A percentile compares a stretch with the other conserved stretches of the same genome.
Evolutionary conservation across 2,329 filamentous ascomycete species (phyloP).

Genomic region (Cryphonectria naterciae): DNA sequence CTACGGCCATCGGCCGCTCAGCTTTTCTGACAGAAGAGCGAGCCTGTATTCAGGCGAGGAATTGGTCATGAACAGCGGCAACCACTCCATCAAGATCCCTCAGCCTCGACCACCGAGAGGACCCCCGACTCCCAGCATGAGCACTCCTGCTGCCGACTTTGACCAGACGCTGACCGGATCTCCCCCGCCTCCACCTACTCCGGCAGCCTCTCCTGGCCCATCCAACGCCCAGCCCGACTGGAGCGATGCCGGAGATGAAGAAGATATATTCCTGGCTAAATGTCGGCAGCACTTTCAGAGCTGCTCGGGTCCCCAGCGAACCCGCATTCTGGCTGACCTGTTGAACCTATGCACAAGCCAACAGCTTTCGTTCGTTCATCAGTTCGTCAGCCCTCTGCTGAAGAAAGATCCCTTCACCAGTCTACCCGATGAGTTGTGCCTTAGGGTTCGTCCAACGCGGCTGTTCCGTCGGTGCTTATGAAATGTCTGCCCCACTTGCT

Average conservation of each 20-base stretch:
- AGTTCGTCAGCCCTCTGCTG: constrained; percentile 89
- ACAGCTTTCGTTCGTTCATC: constrained; percentile 92
- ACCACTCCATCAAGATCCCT: constrained; percentile 53
- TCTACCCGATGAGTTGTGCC: constrained; percentile 88
- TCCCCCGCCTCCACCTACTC: constrained; percentile 67
- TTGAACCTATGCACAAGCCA: constrained; percentile 94
- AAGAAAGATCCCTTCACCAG: constrained; percentile 96
- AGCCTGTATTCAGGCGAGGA: constrained; percentile 61
- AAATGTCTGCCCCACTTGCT: not conserved
- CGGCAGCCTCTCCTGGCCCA: constrained; percentile 67
- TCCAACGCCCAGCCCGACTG: constrained; percentile 69
- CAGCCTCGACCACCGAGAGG: constrained; percentile 57
- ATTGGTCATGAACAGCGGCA: constrained; percentile 56
- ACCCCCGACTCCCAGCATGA: constrained; percentile 69
- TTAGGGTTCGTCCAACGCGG: constrained; percentile 65
- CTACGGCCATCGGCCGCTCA: constrained; percentile 53
- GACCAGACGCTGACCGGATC: constrained; percentile 64
- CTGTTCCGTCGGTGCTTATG: no score
- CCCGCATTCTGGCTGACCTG: constrained; percentile 82
- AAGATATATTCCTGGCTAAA: constrained; percentile 81
- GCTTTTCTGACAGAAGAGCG: constrained; percentile 65
- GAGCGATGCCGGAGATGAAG: constrained; percentile 77
- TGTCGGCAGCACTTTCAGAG: constrained; percentile 80
- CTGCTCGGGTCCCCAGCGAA: constrained; percentile 75
- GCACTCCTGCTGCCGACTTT: constrained; percentile 65